phyloP scores from a whole-genome alignment of 2,329 filamentous ascomycete species.

The Apiospora saccharicola region DNA sequence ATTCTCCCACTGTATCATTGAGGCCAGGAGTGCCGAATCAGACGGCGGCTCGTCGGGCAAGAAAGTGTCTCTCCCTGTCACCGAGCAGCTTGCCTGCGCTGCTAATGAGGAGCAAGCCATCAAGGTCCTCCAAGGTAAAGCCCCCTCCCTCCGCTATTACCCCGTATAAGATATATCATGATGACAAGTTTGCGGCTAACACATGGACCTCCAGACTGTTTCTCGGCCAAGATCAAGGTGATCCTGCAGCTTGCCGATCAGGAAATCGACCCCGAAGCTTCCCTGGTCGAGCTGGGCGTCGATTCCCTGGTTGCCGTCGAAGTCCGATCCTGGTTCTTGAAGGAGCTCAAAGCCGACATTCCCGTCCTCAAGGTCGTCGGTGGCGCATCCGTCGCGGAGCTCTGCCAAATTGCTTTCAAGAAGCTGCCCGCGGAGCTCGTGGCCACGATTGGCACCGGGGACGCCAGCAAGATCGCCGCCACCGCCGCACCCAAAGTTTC shows the following conservation, averaged over 20 bases:
- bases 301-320: conserved; percentile 45
- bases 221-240: no score
- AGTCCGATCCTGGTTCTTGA: conserved; percentile 58
- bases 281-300: conserved; percentile 37
- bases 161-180: no score
- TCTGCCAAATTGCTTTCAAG: neutral
- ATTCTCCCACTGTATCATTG: conserved; percentile 35
- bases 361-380: conserved; percentile 49
- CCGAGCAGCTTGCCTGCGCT: neutral
- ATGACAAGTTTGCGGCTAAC: no score
- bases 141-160: no score
- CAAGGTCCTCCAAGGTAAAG: conserved; percentile 14
- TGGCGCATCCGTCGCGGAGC: neutral
- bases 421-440: neutral
- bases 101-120: neutral
- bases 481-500: no score
- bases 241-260: conserved; percentile 17
- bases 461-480: neutral
- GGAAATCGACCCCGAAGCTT: conserved; percentile 25
- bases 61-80: neutral
- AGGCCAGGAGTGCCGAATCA: no score
- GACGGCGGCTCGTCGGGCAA: no score
- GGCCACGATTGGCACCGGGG: neutral
- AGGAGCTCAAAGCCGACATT: conserved; percentile 52
- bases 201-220: no score